Conservation (phyloP, 352 stramenopile genomes). For the Globisporangium cystogenes region DNA sequence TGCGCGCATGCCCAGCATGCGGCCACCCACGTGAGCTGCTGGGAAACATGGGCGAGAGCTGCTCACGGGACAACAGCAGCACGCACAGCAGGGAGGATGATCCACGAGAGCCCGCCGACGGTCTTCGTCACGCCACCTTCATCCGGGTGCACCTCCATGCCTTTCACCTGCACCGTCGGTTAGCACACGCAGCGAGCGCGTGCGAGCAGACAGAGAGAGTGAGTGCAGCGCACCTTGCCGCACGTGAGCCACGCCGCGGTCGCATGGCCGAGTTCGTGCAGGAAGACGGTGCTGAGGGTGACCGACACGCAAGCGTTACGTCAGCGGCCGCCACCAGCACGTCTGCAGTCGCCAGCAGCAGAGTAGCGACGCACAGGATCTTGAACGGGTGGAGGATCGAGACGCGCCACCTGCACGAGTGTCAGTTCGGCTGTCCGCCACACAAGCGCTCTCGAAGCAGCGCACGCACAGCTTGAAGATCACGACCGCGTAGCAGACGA, state of each 20-base stretch:
- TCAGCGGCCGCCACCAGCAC: neutral
- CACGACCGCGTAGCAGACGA: conserved; percentile 74
- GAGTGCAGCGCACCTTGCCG: conserved; percentile 40
- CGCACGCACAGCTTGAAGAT: conserved; percentile 79
- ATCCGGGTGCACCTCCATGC: conserved; percentile 87
- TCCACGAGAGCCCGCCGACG: conserved; percentile 56
- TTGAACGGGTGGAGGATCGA: conserved; percentile 87
- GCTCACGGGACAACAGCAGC: neutral
- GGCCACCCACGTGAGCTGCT: neutral
- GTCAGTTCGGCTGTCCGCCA: no score
- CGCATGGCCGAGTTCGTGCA: conserved; percentile 83
- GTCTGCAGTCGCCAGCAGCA: neutral
- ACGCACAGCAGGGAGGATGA: conserved; percentile 70
- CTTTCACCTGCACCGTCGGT: conserved; percentile 41
- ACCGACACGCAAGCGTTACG: neutral
- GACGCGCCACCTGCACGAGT: conserved; percentile 68
- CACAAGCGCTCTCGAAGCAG: neutral
- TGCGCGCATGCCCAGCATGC: conserved; percentile 11
- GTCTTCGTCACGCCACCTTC: conserved; percentile 87
- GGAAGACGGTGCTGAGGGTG: conserved; percentile 64
- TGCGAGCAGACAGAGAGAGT: neutral
- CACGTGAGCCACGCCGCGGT: conserved; percentile 84
- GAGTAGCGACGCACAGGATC: conserved; percentile 55
- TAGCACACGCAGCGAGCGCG: neutral
- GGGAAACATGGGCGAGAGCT: neutral